Evolutionary conservation across 2,329 filamentous ascomycete genomes (phyloP), one percentile per base, ranked within the genome.

Genomic region (Triangularia verruculosa): DNA sequence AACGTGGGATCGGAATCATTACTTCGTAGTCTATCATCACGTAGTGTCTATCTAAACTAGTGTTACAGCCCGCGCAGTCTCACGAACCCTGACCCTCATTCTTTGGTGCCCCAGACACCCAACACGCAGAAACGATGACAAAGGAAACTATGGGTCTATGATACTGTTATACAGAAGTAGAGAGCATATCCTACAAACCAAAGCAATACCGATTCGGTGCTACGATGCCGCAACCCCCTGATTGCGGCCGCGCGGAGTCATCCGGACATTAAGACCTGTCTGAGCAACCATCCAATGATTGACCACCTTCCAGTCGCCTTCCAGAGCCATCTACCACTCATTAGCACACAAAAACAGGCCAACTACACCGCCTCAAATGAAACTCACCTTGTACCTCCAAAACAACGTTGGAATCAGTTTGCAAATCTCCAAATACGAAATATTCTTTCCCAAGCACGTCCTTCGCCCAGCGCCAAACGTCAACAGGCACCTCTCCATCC

Each of bases 371-470:
- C n/a, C n/a, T n/a, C n/a, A n/a, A n/a, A n/a, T 20, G 0, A 39
- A 52, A 54, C 59, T 39, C 54, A 64, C 62, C 57, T 65, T 39
- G 39, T 63, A 68, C 15, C 47, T 20, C 47, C 30, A 59, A 47
- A 67, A 52, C 17, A 66, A 28, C 1, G 61, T 62, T 2, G 67
- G 61, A 24, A 66, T 59, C 3, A 67, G n/a, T 58, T 67, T 68
- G 57, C 66, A 66, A n/a, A 64, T 61, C 54, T 68, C 65, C 24
- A 66, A 43, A n/a, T 57, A 62, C 3, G 65, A 60, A 20, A 68
- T 66, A 20, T 66, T 62, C 51, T 64, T 67, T 4, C 64, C 66
- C 15, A 64, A 20, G 30, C 67, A 68, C 3, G 60, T 64, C 5
- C 67, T 32, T 1, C 51, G 59, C 2, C 67, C 67, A 3, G 59